Percentiles rank a stretch among this genome's conserved stretches.
Conservation (phyloP, 352 stramenopile species). For the Globisporangium viniferum region DNA sequence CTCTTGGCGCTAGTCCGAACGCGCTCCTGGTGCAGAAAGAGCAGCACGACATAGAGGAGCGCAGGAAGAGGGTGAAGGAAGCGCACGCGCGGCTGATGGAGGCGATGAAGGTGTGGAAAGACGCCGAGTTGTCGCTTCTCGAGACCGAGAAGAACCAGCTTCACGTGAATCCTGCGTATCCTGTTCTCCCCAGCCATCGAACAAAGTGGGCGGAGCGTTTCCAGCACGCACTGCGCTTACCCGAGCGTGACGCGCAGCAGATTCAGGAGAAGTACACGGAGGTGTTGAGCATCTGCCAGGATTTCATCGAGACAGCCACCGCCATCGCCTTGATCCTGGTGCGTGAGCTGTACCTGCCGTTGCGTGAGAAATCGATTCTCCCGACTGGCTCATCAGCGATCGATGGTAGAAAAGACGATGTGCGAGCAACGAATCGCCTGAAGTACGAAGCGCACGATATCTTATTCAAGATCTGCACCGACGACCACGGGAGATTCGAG, state of each 20-base stretch:
- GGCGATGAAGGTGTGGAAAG: conserved; percentile 71
- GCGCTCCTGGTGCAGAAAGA: conserved; percentile 54
- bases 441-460: conserved; percentile 90
- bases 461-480: conserved; percentile 85
- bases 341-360: conserved; percentile 73
- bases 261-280: conserved; percentile 84
- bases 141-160: conserved; percentile 54
- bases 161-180: conserved; percentile 37
- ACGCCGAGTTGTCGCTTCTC: conserved; percentile 57
- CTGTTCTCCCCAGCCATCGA: conserved; percentile 43
- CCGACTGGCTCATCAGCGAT: conserved; percentile 45
- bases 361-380: conserved; percentile 76
- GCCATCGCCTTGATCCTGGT: conserved; percentile 75
- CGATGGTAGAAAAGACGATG: conserved; percentile 69
- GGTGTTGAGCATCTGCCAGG: conserved; percentile 79
- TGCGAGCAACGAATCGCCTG: conserved; percentile 44
- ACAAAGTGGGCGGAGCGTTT: conserved; percentile 66
- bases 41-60: conserved; percentile 40
- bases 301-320: conserved; percentile 82
- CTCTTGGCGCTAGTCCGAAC: conserved; percentile 23
- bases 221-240: conserved; percentile 41
- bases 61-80: conserved; percentile 50
- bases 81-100: conserved; percentile 54
- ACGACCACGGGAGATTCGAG: conserved; percentile 91
- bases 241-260: conserved; percentile 34